A percentile compares a stretch with the other conserved stretches of the same genome.
Evolutionary conservation across 306 rosid species (phyloP).

Genomic region (Glycine soja): DNA sequence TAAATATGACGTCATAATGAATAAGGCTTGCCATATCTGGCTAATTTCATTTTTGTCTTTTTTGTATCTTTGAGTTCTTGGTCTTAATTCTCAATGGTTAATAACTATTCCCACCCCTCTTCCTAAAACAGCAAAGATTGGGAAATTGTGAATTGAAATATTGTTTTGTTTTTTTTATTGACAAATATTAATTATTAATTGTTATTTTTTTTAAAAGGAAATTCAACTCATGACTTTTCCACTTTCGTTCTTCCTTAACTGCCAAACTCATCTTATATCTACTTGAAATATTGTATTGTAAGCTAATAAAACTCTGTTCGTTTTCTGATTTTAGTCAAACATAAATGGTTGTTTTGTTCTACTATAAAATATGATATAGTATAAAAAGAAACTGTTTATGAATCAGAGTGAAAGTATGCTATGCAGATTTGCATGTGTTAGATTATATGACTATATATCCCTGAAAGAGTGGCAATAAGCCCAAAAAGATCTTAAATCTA

Average conservation of each 20-base stretch:
- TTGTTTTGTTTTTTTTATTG: too few species aligned
- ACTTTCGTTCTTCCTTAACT: too few species aligned
- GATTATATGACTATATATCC: background rate
- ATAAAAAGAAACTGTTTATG: background rate
- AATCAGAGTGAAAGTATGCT: slow-evolving; percentile 16
- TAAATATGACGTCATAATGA: slow-evolving; percentile 27
- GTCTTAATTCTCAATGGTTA: slow-evolving; percentile 17
- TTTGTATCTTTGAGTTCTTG: slow-evolving; percentile 6
- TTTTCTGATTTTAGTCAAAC: background rate
- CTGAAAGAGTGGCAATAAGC: background rate
- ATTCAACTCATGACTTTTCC: too few species aligned
- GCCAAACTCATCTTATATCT: too few species aligned
- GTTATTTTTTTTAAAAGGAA: too few species aligned
- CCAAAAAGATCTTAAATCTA: background rate
- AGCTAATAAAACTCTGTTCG: background rate
- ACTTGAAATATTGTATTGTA: background rate
- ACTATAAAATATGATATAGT: too few species aligned
- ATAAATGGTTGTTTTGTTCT: background rate
- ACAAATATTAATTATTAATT: too few species aligned
- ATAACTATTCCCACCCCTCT: background rate
- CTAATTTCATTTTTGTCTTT: slow-evolving; percentile 11
- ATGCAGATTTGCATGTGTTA: background rate
- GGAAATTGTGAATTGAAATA: background rate
- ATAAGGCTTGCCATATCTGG: background rate
- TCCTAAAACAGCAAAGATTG: background rate